phyloP scores from a whole-genome alignment of 1,284 basidiomycete genomes.

The Mixia osmundae region DNA sequence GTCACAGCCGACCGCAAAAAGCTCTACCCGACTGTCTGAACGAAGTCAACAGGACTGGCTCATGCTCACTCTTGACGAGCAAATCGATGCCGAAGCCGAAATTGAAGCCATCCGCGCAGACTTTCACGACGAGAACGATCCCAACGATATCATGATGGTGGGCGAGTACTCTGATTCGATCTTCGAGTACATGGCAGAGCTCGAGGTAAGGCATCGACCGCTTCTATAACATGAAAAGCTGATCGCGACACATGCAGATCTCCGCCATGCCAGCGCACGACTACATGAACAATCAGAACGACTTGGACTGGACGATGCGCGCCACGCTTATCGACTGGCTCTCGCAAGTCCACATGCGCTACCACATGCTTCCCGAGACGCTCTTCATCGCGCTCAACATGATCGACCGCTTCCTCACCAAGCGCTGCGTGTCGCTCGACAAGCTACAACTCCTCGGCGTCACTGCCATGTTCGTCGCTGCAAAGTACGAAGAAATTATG shows the following conservation, averaged over 20 bases:
- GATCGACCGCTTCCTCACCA: constrained; percentile 37
- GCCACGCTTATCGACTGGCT: constrained; percentile 34
- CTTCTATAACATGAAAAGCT: not conserved
- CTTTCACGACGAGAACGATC: constrained; percentile 38
- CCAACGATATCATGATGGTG: constrained; percentile 86
- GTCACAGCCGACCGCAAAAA: no score
- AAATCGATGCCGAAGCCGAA: constrained; percentile 16
- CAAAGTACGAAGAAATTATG: constrained; percentile 40
- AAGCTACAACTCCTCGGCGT: constrained; percentile 41
- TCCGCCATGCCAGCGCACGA: constrained; percentile 73
- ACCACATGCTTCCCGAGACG: constrained; percentile 43
- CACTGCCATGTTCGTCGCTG: constrained; percentile 39
- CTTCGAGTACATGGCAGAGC: constrained; percentile 78
- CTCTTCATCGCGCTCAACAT: constrained; percentile 43
- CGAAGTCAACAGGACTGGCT: constrained; percentile 28
- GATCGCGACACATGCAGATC: constrained; percentile 30
- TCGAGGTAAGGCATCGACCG: constrained; percentile 39
- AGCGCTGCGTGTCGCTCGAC: constrained; percentile 35
- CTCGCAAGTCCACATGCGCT: constrained; percentile 37
- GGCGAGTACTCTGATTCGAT: constrained; percentile 96
- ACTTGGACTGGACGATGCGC: constrained; percentile 66
- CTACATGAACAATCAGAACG: constrained; percentile 85
- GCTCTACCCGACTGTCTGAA: not conserved
- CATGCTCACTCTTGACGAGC: constrained; percentile 29
- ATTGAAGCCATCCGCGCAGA: constrained; percentile 21